phyloP scores from a whole-genome alignment of 2,329 filamentous ascomycete species.

The Aspergillus fijiensis region DNA sequence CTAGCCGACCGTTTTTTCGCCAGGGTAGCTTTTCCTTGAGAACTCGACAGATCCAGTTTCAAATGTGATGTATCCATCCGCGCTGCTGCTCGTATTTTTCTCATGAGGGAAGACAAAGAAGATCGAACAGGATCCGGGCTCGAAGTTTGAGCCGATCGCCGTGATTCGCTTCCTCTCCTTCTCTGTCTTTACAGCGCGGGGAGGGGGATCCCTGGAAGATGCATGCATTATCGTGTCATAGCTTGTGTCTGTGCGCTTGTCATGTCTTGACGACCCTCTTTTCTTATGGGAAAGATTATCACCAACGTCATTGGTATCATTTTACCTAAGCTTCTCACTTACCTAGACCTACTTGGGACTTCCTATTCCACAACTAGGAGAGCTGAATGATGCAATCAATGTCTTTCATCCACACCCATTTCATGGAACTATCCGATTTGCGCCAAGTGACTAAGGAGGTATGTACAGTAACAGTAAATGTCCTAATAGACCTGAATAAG shows the following conservation, averaged over 20 bases:
- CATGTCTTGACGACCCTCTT: not conserved
- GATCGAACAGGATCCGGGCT: not conserved
- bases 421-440: no score
- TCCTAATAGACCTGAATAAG: no score
- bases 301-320: not conserved
- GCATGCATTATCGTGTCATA: not conserved
- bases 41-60: not conserved
- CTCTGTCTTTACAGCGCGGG: not conserved
- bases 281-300: not conserved
- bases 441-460: no score
- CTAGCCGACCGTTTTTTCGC: constrained; percentile 10
- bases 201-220: not conserved
- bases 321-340: not conserved
- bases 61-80: constrained; percentile 8
- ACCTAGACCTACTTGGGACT: no score
- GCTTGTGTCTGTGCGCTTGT: not conserved
- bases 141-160: not conserved
- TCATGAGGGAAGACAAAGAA: not conserved
- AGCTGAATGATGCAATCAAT: not conserved
- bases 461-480: no score
- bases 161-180: not conserved
- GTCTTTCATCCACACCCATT: not conserved
- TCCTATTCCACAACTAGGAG: not conserved
- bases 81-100: not conserved
- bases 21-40: not conserved